Percentiles rank a stretch among this genome's conserved stretches.
Conservation (phyloP, 2,329 filamentous ascomycete species). For the Colletotrichum liriopes region DNA sequence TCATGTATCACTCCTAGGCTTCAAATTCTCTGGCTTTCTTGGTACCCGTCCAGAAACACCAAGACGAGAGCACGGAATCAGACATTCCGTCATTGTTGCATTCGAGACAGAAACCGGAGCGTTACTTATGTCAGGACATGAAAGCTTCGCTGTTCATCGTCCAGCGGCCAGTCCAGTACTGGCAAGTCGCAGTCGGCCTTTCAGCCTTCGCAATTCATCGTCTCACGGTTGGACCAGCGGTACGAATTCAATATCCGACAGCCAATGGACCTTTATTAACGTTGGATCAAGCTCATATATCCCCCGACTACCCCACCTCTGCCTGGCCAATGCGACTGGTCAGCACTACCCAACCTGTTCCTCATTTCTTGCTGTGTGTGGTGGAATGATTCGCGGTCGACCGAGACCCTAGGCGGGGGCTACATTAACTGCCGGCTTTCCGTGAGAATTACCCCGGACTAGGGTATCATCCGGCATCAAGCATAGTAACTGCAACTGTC, state of each 20-base stretch:
- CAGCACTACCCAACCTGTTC: neutral
- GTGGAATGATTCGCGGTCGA: constrained; percentile 21
- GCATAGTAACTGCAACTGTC: neutral
- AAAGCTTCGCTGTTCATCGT: too few relatives aligned
- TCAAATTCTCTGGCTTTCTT: neutral
- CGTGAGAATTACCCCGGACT: constrained; percentile 30
- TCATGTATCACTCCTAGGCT: neutral
- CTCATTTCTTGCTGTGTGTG: constrained; percentile 23
- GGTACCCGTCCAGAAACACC: too few relatives aligned
- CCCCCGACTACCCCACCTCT: constrained; percentile 24
- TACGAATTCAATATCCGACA: neutral
- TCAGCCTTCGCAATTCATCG: neutral
- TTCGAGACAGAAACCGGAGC: neutral
- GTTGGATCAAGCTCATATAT: constrained; percentile 35
- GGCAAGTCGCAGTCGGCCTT: constrained; percentile 27
- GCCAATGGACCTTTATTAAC: constrained; percentile 10
- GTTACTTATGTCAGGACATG: neutral
- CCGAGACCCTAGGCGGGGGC: neutral
- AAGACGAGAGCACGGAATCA: neutral
- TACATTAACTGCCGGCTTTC: constrained; percentile 23
- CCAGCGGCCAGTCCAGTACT: constrained; percentile 1
- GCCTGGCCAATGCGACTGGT: constrained; percentile 11
- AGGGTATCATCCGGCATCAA: constrained; percentile 19
- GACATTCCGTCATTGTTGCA: neutral
- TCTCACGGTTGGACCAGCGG: constrained; percentile 5